Percentiles rank a stretch among this genome's conserved stretches.
Evolutionary conservation across 2,329 filamentous ascomycete species (phyloP).

Genomic region (Penicillium sp.): DNA sequence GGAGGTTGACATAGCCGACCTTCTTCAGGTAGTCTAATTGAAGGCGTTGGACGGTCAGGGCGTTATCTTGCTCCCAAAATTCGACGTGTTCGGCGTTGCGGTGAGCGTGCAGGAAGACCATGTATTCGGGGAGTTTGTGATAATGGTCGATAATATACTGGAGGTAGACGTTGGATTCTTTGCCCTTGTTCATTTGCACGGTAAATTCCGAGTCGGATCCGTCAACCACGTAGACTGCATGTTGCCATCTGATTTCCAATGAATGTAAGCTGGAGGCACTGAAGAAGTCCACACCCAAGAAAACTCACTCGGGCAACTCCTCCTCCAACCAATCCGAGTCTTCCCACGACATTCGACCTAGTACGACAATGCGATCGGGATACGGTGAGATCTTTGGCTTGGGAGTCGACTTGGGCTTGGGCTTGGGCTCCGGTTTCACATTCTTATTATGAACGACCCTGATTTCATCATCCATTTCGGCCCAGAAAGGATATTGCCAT

Average conservation of each 20-base stretch:
- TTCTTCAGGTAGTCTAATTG: constrained; percentile 54
- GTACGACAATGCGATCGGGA: constrained; percentile 42
- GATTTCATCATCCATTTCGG: neutral
- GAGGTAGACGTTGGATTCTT: constrained; percentile 50
- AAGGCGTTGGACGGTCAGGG: constrained; percentile 53
- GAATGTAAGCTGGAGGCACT: neutral
- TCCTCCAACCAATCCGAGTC: constrained; percentile 50
- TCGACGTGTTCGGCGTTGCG: constrained; percentile 57
- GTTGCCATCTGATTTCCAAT: constrained; percentile 43
- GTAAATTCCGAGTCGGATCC: constrained; percentile 29
- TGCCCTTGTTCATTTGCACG: constrained; percentile 45
- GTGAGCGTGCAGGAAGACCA: constrained; percentile 61
- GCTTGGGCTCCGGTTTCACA: constrained; percentile 7
- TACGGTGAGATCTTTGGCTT: constrained; percentile 25
- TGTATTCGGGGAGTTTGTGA: constrained; percentile 53
- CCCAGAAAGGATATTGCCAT: constrained; percentile 5
- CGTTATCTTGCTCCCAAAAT: constrained; percentile 56
- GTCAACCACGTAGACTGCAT: constrained; percentile 49
- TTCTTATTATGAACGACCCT: neutral
- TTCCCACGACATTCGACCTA: constrained; percentile 48
- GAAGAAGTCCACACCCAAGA: neutral
- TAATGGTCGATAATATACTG: constrained; percentile 53
- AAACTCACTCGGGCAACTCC: constrained; percentile 48
- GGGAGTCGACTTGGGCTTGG: constrained; percentile 13
- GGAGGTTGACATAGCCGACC: constrained; percentile 62